A percentile compares a stretch with the other conserved stretches of the same genome.
Conservation (phyloP, 176 grass and related monocot species). For the Eleusine coracana region DNA sequence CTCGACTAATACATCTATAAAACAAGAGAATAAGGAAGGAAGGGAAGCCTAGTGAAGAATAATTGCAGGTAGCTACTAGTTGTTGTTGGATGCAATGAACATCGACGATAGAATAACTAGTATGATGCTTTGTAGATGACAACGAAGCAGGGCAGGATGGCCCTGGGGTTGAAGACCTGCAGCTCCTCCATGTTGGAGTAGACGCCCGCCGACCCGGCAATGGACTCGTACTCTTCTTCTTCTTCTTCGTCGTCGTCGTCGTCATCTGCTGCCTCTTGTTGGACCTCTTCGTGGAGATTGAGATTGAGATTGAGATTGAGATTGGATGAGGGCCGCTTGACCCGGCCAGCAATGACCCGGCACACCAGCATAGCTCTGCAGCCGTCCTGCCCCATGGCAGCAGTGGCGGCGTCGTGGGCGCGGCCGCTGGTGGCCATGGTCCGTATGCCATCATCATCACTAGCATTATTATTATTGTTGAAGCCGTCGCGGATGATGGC, state of each 20-base stretch:
- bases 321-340: slow-evolving; percentile 1
- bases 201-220: slow-evolving; percentile 50
- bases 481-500: slow-evolving; percentile 78
- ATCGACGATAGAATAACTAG: too few species aligned
- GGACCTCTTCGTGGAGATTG: neutral
- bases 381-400: neutral
- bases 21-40: too few species aligned
- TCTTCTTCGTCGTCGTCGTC: slow-evolving; percentile 5
- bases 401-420: slow-evolving; percentile 55
- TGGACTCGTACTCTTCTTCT: slow-evolving; percentile 61
- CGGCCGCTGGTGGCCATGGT: slow-evolving; percentile 85
- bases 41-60: too few species aligned
- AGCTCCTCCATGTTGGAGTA: slow-evolving; percentile 81
- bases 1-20: too few species aligned
- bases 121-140: slow-evolving; percentile 71
- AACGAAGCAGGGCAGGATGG: slow-evolving; percentile 95
- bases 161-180: slow-evolving; percentile 76
- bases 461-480: neutral
- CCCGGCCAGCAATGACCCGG: slow-evolving; percentile 84
- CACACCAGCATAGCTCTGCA: slow-evolving; percentile 83
- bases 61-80: too few species aligned
- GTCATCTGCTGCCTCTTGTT: neutral
- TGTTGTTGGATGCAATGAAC: too few species aligned
- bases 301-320: neutral
- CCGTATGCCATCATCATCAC: slow-evolving; percentile 22